Evolutionary conservation across 257 asterid species (phyloP), one percentile per base, ranked within the genome.

Genomic region (Lithospermum erythrorhizon): DNA sequence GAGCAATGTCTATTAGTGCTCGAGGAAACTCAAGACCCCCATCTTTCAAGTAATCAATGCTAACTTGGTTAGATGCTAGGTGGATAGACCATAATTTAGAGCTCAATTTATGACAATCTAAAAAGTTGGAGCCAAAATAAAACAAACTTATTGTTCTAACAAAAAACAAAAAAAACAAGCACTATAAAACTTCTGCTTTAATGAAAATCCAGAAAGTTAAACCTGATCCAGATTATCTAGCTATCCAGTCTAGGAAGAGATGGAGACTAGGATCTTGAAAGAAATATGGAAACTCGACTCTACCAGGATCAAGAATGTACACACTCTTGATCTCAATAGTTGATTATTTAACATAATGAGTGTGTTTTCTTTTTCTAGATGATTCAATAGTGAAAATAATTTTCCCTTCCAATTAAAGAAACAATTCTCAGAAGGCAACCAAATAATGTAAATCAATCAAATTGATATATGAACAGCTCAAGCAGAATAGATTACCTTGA

Each of bases 401-500:
- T 11, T 35, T 8, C 14, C 0, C 47, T 35, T 35, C 15, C 41
- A 9, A 52, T 52, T 7, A n/a, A 7, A 3, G 21, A 6, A 52
- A n/a, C 9, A 47, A 19, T 27, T 30, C 45, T 24, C 27, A 21
- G 17, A 58, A 20, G 48, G 41, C 30, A 60, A 13, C 54, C 30
- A 35, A 53, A 20, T 56, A 21, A 22, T 37, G 41, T 10, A 18
- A 52, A 18, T 45, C 21, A 27, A 55, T 29, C 32, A 49, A 6
- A 6, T 61, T 41, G 49, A 14, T 14, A 41, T 41, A 41, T 41
- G 17, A 8, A 41, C 49, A 41, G 49, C 16, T 11, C 49, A 41
- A 41, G 63, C 32, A 55, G 52, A 25, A 10, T 29, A 58, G 32
- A 21, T 74, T 81, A 90, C 97, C 95, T 88, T 89, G 25, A 80